phyloP scores from a whole-genome alignment of 2,329 filamentous ascomycete genomes.

The Pseudophaeomoniella oleicola region DNA sequence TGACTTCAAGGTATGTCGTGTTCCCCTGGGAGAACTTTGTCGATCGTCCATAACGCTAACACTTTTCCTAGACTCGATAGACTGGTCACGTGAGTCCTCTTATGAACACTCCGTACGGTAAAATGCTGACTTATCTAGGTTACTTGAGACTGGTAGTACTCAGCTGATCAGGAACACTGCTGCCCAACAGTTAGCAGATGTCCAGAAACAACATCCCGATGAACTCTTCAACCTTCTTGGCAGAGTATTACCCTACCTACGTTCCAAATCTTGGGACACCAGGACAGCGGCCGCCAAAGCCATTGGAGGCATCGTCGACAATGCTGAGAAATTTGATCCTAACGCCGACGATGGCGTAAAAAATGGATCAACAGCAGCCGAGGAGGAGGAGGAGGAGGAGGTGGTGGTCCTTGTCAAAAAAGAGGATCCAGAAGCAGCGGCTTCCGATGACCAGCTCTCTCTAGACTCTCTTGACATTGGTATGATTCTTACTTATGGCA shows the following conservation, averaged over 20 bases:
- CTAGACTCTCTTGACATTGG: slow-evolving; percentile 64
- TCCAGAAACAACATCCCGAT: slow-evolving; percentile 95
- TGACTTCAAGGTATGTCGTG: slow-evolving; percentile 29
- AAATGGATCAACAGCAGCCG: slow-evolving; percentile 11
- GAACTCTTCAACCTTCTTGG: slow-evolving; percentile 92
- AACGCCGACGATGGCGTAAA: slow-evolving; percentile 55
- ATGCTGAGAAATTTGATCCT: slow-evolving; percentile 77
- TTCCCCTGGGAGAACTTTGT: slow-evolving; percentile 2
- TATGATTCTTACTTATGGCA: slow-evolving; percentile 68
- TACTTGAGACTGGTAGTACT: slow-evolving; percentile 95
- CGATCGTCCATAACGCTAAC: slow-evolving; percentile 19
- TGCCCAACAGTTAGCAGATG: slow-evolving; percentile 89
- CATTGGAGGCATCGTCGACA: slow-evolving; percentile 81
- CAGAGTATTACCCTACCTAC: slow-evolving; percentile 85
- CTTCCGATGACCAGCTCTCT: slow-evolving; percentile 49
- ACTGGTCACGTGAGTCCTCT: slow-evolving; percentile 62
- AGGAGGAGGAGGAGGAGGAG: slow-evolving; percentile 35
- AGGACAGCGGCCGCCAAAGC: slow-evolving; percentile 85
- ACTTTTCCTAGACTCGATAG: slow-evolving; percentile 53
- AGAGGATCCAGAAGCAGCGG: slow-evolving; percentile 18
- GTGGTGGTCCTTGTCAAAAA: slow-evolving; percentile 22
- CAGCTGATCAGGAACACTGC: slow-evolving; percentile 92
- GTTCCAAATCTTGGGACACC: slow-evolving; percentile 95
- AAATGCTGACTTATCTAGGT: slow-evolving; percentile 33
- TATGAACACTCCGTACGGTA: slow-evolving; percentile 3